Base-by-base conservation (phyloP, 108 stramenopile genomes). In the Discostella stelligeroides region DNA sequence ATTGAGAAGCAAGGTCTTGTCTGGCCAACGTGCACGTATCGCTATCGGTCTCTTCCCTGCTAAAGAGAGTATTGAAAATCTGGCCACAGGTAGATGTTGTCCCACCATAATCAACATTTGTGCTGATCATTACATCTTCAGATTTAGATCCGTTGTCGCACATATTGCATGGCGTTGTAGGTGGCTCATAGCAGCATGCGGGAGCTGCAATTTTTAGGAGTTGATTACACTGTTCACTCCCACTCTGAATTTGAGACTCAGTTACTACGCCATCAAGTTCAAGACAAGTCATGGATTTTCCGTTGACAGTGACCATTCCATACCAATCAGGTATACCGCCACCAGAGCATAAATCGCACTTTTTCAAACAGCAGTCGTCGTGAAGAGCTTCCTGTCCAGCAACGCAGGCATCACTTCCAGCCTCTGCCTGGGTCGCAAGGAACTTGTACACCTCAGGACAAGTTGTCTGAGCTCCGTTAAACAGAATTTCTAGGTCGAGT, bases 311-410 rank as follows among this genome's bases (percentile, higher is more conserved):
- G 34, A 79, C 77, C 58, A 61, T 79, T n/a, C 70, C 60, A 60
- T 79, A 79, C 77, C 77, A 79, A 56, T 79, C 77, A 45, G 77
- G 77, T 40, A 79, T 79, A 9, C 77, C 77, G 29, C 77, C 77
- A 40, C 70, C 60, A 20, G 77, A 66, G 24, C 77, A 79, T 47
- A 79, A 58, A 17, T 79, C 77, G 40, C 77, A 79, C 48, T 79
- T 79, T 39, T 72, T 46, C 42, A 79, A 9, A 66, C 77, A 79
- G 34, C 77, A 79, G 7, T 70, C 65, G 30, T 59, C 51, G 18
- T 72, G 77, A 30, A 79, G 77, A 4, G 77, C 70, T 30, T 79
- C 49, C 24, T 72, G 71, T 47, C 77, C 77, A 27, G 64, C 27
- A 28, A 21, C 15, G 41, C 77, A 79, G 24, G 65, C 71, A 14